A percentile compares a stretch with the other conserved stretches of the same genome.
phyloP scores from a whole-genome alignment of 495 filamentous ascomycete genomes.

The Ramalina peruviana region DNA sequence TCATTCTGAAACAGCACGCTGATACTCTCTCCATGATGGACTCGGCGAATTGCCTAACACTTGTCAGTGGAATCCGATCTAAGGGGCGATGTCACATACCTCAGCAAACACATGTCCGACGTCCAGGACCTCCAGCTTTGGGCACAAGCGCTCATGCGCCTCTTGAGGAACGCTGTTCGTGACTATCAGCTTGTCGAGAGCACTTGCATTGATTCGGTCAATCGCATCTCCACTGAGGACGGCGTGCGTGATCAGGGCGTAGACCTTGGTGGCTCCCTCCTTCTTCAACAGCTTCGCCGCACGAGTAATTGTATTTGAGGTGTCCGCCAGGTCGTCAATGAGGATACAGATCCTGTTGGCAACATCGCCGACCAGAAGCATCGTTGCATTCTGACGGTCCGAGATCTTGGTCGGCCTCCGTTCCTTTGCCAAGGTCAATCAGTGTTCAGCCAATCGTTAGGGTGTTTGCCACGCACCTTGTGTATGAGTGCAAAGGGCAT shows the following conservation, averaged over 20 bases:
- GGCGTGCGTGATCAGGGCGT: constrained; percentile 86
- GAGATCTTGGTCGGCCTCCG: constrained; percentile 88
- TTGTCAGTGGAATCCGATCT: constrained; percentile 1
- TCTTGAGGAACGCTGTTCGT: constrained; percentile 89
- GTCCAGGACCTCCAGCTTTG: constrained; percentile 85
- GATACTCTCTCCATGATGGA: constrained; percentile 97
- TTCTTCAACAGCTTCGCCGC: constrained; percentile 95
- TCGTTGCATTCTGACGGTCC: constrained; percentile 89
- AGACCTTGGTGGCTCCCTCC: constrained; percentile 75
- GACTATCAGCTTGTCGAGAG: constrained; percentile 79
- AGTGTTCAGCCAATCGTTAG: background rate
- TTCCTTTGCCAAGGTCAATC: constrained; percentile 59
- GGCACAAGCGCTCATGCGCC: constrained; percentile 58
- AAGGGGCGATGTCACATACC: constrained; percentile 28
- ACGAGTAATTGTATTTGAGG: constrained; percentile 89
- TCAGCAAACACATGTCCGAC: constrained; percentile 89
- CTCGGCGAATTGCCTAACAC: constrained; percentile 70
- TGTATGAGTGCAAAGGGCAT: constrained; percentile 95
- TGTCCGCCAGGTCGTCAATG: constrained; percentile 90
- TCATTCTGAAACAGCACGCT: constrained; percentile 93
- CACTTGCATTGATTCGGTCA: constrained; percentile 79
- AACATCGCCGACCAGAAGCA: constrained; percentile 96
- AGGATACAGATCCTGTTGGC: constrained; percentile 69
- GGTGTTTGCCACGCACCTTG: constrained; percentile 48
- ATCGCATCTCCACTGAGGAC: constrained; percentile 91